Percentiles rank a stretch among this genome's conserved stretches.
phyloP scores from a whole-genome alignment of 169 alveolate species.

The Cryptosporidium ubiquitum region DNA sequence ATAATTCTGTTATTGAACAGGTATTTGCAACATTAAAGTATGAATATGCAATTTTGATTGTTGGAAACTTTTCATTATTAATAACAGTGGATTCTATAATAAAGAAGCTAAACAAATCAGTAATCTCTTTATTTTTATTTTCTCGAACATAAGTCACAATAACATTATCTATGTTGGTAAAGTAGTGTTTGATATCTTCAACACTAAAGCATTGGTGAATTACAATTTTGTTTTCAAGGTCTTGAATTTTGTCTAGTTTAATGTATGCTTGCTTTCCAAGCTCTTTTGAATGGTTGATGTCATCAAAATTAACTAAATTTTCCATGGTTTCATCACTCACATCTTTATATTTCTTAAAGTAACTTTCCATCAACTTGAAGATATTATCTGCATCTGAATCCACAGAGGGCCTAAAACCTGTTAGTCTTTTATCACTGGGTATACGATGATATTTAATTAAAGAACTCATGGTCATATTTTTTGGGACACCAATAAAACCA shows the following conservation, averaged over 20 bases:
- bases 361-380: slow-evolving; percentile 89
- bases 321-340: slow-evolving; percentile 76
- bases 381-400: slow-evolving; percentile 75
- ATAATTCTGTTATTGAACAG: slow-evolving; percentile 64
- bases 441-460: slow-evolving; percentile 88
- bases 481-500: slow-evolving; percentile 85
- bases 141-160: slow-evolving; percentile 93
- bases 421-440: slow-evolving; percentile 80
- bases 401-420: slow-evolving; percentile 76
- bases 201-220: slow-evolving; percentile 85
- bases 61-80: slow-evolving; percentile 84
- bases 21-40: slow-evolving; percentile 89
- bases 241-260: slow-evolving; percentile 13
- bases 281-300: slow-evolving; percentile 9
- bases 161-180: slow-evolving; percentile 89
- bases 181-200: slow-evolving; percentile 92
- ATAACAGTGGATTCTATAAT: slow-evolving; percentile 91
- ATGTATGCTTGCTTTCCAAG: slow-evolving; percentile 34
- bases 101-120: slow-evolving; percentile 94
- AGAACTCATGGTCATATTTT: slow-evolving; percentile 90
- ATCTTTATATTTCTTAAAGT: slow-evolving; percentile 87
- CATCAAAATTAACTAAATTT: slow-evolving; percentile 76
- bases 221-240: slow-evolving; percentile 78
- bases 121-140: slow-evolving; percentile 82
- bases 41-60: slow-evolving; percentile 90